Evolutionary conservation across 1,139 yeast species (phyloP).

Genomic region (Suhomyces terraborum): DNA sequence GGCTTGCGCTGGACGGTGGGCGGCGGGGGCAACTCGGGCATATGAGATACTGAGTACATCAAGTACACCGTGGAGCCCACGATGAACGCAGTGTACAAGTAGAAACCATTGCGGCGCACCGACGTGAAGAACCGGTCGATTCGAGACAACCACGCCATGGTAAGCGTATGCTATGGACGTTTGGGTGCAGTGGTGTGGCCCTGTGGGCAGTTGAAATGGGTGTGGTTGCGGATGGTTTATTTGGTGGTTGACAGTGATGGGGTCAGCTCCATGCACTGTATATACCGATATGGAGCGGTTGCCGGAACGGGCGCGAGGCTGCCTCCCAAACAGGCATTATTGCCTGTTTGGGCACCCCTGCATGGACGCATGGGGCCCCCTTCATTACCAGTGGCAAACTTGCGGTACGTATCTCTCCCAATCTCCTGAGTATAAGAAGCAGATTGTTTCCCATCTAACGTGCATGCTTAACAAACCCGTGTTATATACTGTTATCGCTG

Average conservation of each 20-base stretch:
- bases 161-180: not conserved
- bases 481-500: slow-evolving; percentile 2
- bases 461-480: slow-evolving; percentile 6
- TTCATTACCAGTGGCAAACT: slow-evolving; percentile 9
- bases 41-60: slow-evolving; percentile 33
- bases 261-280: too few species aligned
- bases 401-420: slow-evolving; percentile 2
- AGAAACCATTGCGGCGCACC: slow-evolving; percentile 39
- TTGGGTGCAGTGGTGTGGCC: too few species aligned
- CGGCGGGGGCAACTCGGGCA: slow-evolving; percentile 26
- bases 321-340: slow-evolving; percentile 3
- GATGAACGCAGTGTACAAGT: slow-evolving; percentile 37
- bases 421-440: slow-evolving; percentile 5
- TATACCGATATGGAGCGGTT: not conserved
- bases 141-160: slow-evolving; percentile 11
- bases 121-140: slow-evolving; percentile 32
- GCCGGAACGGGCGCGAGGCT: not conserved
- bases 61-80: slow-evolving; percentile 38
- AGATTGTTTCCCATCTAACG: not conserved
- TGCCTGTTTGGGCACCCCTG: slow-evolving; percentile 4
- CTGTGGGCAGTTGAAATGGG: too few species aligned
- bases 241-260: not conserved
- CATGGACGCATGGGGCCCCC: too few species aligned
- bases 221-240: too few species aligned
- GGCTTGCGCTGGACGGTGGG: slow-evolving; percentile 2